These are phyloP conservation scores for Mucor velutinosus DNA, from an alignment of 371 early-diverging fungal species.

Conservation along the genomic window DNA sequence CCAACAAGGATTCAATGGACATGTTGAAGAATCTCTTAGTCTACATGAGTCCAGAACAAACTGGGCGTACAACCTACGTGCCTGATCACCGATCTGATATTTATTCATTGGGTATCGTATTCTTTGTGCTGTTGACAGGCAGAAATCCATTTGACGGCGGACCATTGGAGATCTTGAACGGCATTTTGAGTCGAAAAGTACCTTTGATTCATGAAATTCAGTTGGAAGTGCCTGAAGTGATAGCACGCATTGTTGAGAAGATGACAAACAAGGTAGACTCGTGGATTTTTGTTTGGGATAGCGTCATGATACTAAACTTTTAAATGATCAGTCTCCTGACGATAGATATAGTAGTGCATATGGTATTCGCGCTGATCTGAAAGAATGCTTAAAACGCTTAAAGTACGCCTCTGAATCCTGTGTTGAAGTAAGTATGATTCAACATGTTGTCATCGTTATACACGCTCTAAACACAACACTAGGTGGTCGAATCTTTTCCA, in stretches of 20 bases:
- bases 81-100: conserved; percentile 63
- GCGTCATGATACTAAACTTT: background rate
- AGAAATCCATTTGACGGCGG: conserved; percentile 57
- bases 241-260: conserved; percentile 53
- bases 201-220: conserved; percentile 47
- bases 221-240: conserved; percentile 51
- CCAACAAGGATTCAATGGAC: conserved; percentile 33
- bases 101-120: conserved; percentile 56
- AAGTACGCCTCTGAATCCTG: conserved; percentile 24
- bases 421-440: conserved; percentile 25
- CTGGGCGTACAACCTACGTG: conserved; percentile 57
- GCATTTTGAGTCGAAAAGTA: conserved; percentile 51
- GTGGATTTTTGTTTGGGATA: too few relatives aligned
- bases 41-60: conserved; percentile 56
- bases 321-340: conserved; percentile 49
- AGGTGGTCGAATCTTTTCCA: conserved; percentile 39
- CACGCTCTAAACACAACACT: background rate
- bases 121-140: conserved; percentile 55
- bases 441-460: background rate
- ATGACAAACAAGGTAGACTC: conserved; percentile 56
- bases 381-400: conserved; percentile 47
- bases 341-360: conserved; percentile 59
- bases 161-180: conserved; percentile 56
- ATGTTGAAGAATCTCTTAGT: conserved; percentile 31
- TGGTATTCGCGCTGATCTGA: conserved; percentile 57